A percentile compares a stretch with the other conserved stretches of the same genome.
Evolutionary conservation across 495 filamentous ascomycete genomes (phyloP).

Genomic region (Penicillium flavigenum): DNA sequence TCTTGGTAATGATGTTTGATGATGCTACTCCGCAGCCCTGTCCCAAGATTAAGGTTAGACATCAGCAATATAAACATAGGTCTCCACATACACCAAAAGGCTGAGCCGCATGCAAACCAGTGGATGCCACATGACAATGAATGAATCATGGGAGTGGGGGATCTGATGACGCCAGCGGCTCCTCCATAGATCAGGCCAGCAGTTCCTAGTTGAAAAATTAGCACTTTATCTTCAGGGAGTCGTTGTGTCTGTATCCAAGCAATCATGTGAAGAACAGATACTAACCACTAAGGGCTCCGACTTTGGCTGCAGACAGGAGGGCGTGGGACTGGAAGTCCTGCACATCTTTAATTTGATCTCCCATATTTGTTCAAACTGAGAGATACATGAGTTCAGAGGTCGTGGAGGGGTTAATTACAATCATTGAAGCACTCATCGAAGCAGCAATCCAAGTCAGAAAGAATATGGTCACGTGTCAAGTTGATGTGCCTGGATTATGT

Average conservation of each 20-base stretch:
- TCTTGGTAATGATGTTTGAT: slow-evolving; percentile 46
- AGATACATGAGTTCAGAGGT: slow-evolving; percentile 12
- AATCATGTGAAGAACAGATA: slow-evolving; percentile 18
- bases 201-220: slow-evolving; percentile 48
- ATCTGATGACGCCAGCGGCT: slow-evolving; percentile 63
- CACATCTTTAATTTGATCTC: slow-evolving; percentile 20
- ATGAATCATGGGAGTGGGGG: slow-evolving; percentile 65
- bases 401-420: slow-evolving; percentile 3
- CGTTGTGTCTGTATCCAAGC: neutral
- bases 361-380: slow-evolving; percentile 32
- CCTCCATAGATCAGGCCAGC: slow-evolving; percentile 73
- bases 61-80: slow-evolving; percentile 3
- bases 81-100: slow-evolving; percentile 66
- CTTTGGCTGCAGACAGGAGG: slow-evolving; percentile 46
- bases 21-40: slow-evolving; percentile 45
- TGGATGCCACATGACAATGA: slow-evolving; percentile 70
- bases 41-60: slow-evolving; percentile 11
- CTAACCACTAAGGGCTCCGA: slow-evolving; percentile 54
- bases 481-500: slow-evolving; percentile 3
- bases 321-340: slow-evolving; percentile 20
- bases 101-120: slow-evolving; percentile 73
- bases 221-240: neutral
- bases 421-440: slow-evolving; percentile 6
- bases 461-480: neutral
- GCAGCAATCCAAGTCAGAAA: slow-evolving; percentile 5